These are phyloP conservation scores for Bifiguratus adelaidae DNA, from an alignment of 192 early-diverging fungal species.

Conservation along the genomic window DNA sequence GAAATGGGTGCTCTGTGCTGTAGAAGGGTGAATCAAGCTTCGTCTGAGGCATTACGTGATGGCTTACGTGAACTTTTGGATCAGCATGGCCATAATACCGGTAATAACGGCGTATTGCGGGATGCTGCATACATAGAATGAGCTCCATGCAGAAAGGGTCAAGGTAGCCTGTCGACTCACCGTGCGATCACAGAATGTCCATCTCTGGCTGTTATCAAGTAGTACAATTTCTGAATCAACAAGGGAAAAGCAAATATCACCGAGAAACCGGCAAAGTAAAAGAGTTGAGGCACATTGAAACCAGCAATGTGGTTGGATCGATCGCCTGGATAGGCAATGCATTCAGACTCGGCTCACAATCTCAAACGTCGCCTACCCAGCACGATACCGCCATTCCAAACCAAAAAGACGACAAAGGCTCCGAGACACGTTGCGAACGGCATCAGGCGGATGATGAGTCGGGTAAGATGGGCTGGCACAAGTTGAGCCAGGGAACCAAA, in stretches of 20 bases:
- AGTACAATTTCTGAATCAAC: too few species aligned
- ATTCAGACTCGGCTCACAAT: not conserved
- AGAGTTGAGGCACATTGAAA: constrained; percentile 73
- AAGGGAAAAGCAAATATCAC: constrained; percentile 34
- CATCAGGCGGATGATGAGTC: constrained; percentile 19
- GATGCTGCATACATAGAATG: too few species aligned
- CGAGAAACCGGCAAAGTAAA: constrained; percentile 71
- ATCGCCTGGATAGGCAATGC: constrained; percentile 49
- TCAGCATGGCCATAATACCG: constrained; percentile 19
- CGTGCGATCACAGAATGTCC: too few species aligned
- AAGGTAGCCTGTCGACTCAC: not conserved
- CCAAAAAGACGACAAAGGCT: constrained; percentile 57
- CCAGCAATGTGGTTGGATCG: constrained; percentile 69
- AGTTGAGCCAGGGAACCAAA: not conserved
- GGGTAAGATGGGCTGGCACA: not conserved
- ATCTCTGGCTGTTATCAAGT: too few species aligned
- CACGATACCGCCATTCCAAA: constrained; percentile 76
- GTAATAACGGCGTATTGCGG: too few species aligned
- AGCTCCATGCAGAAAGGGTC: too few species aligned
- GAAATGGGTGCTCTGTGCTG: constrained; percentile 85
- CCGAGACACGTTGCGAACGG: constrained; percentile 37
- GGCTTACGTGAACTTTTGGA: constrained; percentile 44
- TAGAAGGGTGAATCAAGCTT: not conserved
- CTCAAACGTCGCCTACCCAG: constrained; percentile 36
- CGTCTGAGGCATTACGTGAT: not conserved